A percentile compares a stretch with the other conserved stretches of the same genome.
phyloP scores from a whole-genome alignment of 208 protist genomes.

The Endotrypanum monterogeii region DNA sequence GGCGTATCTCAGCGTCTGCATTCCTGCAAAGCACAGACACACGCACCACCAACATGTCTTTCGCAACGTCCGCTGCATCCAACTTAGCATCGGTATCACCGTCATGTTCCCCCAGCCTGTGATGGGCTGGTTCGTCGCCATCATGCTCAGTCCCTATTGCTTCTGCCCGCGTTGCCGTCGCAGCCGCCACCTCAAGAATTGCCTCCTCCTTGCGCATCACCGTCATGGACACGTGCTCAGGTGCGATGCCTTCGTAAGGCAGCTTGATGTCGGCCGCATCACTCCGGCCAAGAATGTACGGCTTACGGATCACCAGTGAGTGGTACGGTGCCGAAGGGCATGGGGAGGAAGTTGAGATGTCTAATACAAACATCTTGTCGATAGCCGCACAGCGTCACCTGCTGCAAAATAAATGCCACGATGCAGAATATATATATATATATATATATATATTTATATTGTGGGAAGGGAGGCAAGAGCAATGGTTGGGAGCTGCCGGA shows the following conservation, averaged over 20 bases:
- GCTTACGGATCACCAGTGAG: slow-evolving; percentile 71
- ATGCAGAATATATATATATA: no score
- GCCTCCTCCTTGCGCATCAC: slow-evolving; percentile 64
- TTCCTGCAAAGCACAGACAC: slow-evolving; percentile 45
- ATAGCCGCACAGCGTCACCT: no score
- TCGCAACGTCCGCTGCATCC: neutral
- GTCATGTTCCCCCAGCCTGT: slow-evolving; percentile 9
- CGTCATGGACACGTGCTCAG: slow-evolving; percentile 55
- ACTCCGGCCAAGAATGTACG: slow-evolving; percentile 65
- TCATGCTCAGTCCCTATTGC: slow-evolving; percentile 8
- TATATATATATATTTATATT: no score
- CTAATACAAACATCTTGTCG: slow-evolving; percentile 61
- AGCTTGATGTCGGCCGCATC: slow-evolving; percentile 43
- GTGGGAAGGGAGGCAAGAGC: no score
- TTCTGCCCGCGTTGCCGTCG: neutral
- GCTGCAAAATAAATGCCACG: no score
- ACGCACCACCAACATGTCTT: slow-evolving; percentile 55
- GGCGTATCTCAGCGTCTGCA: slow-evolving; percentile 38
- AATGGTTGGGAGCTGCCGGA: no score
- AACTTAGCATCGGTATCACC: neutral
- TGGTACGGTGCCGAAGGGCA: slow-evolving; percentile 73
- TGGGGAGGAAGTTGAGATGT: slow-evolving; percentile 52
- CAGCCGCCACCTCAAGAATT: slow-evolving; percentile 15
- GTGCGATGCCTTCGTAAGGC: slow-evolving; percentile 37
- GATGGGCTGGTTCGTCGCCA: neutral